Conservation (phyloP, 139 green algal species). For the Haematococcus lacustris region DNA sequence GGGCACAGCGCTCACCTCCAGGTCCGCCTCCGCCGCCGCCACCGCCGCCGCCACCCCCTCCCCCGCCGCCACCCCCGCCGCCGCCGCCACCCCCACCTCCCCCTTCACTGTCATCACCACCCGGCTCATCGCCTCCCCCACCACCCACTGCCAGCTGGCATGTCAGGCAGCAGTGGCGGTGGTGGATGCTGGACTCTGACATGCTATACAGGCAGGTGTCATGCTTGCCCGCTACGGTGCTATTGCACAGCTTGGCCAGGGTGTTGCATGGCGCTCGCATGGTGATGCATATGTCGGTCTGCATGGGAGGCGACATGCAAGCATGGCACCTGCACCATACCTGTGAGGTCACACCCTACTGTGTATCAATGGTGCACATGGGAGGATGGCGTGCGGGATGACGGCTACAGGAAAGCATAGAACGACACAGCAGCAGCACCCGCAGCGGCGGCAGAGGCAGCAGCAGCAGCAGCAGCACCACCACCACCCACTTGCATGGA, state of each 20-base stretch:
- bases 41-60: too few species aligned
- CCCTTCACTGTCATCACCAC: neutral
- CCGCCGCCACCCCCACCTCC: neutral
- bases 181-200: slow-evolving; percentile 21
- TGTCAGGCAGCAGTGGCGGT: slow-evolving; percentile 4
- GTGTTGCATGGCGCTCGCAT: neutral
- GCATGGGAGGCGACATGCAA: too few species aligned
- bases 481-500: neutral
- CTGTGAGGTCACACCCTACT: too few species aligned
- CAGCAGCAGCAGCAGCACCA: neutral
- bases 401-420: too few species aligned
- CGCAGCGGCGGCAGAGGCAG: too few species aligned
- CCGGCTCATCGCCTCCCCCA: neutral
- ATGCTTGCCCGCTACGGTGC: neutral
- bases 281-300: slow-evolving; percentile 18
- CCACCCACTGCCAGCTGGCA: slow-evolving; percentile 26
- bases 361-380: too few species aligned
- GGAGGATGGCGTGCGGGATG: too few species aligned
- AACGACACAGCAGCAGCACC: too few species aligned
- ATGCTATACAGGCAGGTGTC: slow-evolving; percentile 33
- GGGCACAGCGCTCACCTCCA: too few species aligned
- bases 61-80: neutral
- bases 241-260: neutral
- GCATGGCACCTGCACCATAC: too few species aligned
- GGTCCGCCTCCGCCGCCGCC: too few species aligned